These are phyloP conservation scores for Leccinum rimulosum DNA, from an alignment of 768 basidiomycete genomes.

Conservation along the genomic window DNA sequence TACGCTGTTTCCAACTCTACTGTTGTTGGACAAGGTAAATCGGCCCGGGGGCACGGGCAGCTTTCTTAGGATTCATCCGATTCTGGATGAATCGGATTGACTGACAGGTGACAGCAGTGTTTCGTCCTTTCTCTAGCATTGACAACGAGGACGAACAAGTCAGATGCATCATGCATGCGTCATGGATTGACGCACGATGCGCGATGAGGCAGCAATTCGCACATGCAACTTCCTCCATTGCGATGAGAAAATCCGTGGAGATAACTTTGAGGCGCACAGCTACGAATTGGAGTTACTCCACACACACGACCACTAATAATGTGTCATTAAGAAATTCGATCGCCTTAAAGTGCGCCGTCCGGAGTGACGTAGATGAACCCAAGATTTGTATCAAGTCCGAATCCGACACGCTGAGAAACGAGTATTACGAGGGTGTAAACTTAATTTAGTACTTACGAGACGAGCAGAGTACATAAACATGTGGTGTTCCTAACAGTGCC, in stretches of 20 bases:
- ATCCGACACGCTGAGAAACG: neutral
- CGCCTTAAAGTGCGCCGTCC: neutral
- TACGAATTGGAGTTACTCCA: neutral
- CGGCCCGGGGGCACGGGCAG: neutral
- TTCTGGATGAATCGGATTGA: neutral
- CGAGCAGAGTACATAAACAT: neutral
- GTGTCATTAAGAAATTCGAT: neutral
- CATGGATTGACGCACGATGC: neutral
- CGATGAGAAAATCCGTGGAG: slow-evolving; percentile 3
- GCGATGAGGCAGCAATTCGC: neutral
- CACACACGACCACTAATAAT: neutral
- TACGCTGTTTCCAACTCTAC: neutral
- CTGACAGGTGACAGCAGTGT: neutral
- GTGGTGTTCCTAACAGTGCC: neutral
- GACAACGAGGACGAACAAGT: neutral
- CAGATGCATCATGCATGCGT: neutral
- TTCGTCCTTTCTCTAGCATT: neutral
- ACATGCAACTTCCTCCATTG: neutral
- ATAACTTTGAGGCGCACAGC: neutral
- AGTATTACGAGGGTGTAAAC: neutral
- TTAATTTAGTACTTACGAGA: neutral
- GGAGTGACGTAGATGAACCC: neutral
- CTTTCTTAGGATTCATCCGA: neutral
- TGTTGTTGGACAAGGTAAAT: neutral
- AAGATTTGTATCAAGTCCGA: neutral